Percentiles rank a stretch among this genome's conserved stretches.
phyloP scores from a whole-genome alignment of 805 yeast species.

The Yamadazyma laniorum region DNA sequence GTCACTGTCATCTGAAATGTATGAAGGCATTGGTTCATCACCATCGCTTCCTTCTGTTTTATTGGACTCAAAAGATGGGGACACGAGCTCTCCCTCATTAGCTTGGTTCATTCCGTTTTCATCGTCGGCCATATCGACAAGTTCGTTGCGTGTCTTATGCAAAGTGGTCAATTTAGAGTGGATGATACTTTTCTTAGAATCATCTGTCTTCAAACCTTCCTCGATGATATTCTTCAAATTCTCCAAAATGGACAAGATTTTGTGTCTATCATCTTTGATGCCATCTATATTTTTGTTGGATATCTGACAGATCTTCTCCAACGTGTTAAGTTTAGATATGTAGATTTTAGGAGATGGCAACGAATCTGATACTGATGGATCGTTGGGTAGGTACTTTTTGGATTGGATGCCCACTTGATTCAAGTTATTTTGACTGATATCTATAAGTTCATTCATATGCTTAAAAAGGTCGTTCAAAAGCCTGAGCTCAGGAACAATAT shows the following conservation, averaged over 20 bases:
- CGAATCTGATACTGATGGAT: slow-evolving; percentile 33
- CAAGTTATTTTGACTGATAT: slow-evolving; percentile 32
- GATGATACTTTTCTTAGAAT: slow-evolving; percentile 31
- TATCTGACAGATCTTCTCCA: slow-evolving; percentile 37
- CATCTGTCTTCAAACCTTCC: slow-evolving; percentile 32
- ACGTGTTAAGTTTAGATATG: slow-evolving; percentile 36
- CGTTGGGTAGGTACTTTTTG: slow-evolving; percentile 34
- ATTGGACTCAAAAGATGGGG: background rate
- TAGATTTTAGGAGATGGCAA: slow-evolving; percentile 40
- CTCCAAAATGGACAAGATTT: slow-evolving; percentile 27
- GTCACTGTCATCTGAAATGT: slow-evolving; percentile 4
- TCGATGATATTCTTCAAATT: slow-evolving; percentile 23
- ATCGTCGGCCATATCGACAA: slow-evolving; percentile 25
- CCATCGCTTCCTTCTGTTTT: slow-evolving; percentile 17
- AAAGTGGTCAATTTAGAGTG: slow-evolving; percentile 26
- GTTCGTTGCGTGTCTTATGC: slow-evolving; percentile 29
- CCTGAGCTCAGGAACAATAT: slow-evolving; percentile 26
- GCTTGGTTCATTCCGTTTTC: background rate
- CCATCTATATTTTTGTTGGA: slow-evolving; percentile 32
- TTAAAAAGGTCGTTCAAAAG: slow-evolving; percentile 30
- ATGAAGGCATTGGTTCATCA: slow-evolving; percentile 13
- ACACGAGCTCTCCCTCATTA: background rate
- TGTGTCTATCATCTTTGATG: slow-evolving; percentile 25
- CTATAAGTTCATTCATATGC: slow-evolving; percentile 26
- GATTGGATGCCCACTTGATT: slow-evolving; percentile 39